Percentiles rank a stretch among this genome's conserved stretches.
These are phyloP conservation scores for Galerina sulciceps DNA, from an alignment of 768 basidiomycete species.

Conservation along the genomic window DNA sequence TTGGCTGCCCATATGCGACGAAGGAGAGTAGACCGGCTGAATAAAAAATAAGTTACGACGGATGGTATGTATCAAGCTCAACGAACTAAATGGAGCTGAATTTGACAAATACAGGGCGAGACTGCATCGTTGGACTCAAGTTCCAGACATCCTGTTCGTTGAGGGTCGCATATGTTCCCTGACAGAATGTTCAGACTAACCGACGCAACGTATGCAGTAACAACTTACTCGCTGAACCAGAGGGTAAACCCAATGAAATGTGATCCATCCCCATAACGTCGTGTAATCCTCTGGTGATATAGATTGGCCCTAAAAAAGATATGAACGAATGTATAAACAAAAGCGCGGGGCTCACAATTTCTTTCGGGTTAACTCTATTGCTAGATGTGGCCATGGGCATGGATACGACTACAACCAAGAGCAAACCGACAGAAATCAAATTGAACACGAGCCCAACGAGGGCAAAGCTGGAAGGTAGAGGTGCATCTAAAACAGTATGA, in stretches of 20 bases:
- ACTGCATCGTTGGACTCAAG: slow-evolving; percentile 70
- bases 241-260: slow-evolving; percentile 75
- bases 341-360: slow-evolving; percentile 57
- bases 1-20: slow-evolving; percentile 49
- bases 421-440: slow-evolving; percentile 42
- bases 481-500: slow-evolving; percentile 42
- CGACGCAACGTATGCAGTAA: neutral
- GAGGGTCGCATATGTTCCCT: slow-evolving; percentile 59
- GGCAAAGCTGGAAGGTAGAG: slow-evolving; percentile 39
- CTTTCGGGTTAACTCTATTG: slow-evolving; percentile 46
- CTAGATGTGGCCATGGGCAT: slow-evolving; percentile 78
- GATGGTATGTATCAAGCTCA: neutral
- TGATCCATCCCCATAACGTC: slow-evolving; percentile 70
- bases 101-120: slow-evolving; percentile 64
- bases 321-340: neutral
- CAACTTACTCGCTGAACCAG: slow-evolving; percentile 51
- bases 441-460: slow-evolving; percentile 41
- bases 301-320: slow-evolving; percentile 44
- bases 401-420: slow-evolving; percentile 50
- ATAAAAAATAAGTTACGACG: neutral
- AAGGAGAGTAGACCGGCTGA: slow-evolving; percentile 42
- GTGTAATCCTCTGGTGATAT: slow-evolving; percentile 82
- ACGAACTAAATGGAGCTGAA: slow-evolving; percentile 45
- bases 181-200: neutral
- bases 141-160: slow-evolving; percentile 75